Conservation (phyloP, 257 asterid genomes). For the Solanum gracilifrons region DNA sequence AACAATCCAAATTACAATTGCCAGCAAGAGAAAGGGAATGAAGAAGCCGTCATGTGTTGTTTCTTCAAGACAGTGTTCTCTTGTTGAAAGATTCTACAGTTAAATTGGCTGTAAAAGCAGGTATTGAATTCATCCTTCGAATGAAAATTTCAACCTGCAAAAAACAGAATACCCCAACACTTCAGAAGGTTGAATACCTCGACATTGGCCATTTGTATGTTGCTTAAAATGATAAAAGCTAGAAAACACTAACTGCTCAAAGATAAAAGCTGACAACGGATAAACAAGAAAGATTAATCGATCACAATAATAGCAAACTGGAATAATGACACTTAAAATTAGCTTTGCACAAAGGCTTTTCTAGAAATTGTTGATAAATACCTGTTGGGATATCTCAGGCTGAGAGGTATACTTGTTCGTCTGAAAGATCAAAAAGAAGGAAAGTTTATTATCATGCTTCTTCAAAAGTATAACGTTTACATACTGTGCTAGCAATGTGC, state of each 20-base stretch:
- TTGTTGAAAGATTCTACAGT: conserved; percentile 85
- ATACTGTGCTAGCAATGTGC: background rate
- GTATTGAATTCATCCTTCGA: conserved; percentile 74
- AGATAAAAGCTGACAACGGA: background rate
- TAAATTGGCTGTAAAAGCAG: conserved; percentile 93
- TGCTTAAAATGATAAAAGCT: background rate
- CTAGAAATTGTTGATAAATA: conserved; percentile 13
- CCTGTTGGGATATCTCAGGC: conserved; percentile 85
- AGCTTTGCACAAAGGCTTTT: background rate
- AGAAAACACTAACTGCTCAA: background rate
- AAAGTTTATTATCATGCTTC: background rate
- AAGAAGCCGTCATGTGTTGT: background rate
- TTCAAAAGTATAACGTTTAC: background rate
- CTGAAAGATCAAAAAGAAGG: conserved; percentile 24
- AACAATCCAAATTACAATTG: background rate
- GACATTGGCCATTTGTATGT: background rate
- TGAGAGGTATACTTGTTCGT: conserved; percentile 62
- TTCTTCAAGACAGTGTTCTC: conserved; percentile 70
- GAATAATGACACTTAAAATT: background rate
- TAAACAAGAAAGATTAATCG: background rate
- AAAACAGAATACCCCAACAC: background rate
- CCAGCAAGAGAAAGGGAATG: background rate
- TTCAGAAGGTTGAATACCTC: background rate
- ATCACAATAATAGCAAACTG: background rate
- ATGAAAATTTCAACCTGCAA: conserved; percentile 75